Base-by-base conservation (phyloP, 139 green algal species). In the Picochlorum sp. region DNA sequence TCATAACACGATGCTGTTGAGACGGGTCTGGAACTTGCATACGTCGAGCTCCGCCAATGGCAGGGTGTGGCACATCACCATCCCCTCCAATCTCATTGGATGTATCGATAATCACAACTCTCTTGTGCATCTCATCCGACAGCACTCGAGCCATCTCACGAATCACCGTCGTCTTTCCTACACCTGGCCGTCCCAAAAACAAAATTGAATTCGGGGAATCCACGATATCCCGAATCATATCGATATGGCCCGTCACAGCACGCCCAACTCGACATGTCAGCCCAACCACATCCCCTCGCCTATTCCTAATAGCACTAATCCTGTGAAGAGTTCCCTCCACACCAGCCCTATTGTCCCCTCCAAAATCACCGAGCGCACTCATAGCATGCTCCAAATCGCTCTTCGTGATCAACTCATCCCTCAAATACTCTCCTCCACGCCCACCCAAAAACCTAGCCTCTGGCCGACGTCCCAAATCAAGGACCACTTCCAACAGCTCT, bases 231-330 rank as follows among this genome's bases (percentile, higher is more conserved):
- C 80, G 60, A 20, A 98, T 88, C 89, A 98, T 95, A 72, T 92
- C 85, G 6, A 95, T 81, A 69, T 96, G 90, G 30, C 94, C 93
- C 4, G 80, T 89, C 8, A 98, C 87, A 1, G 89, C 92, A 0
- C 93, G 84, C 0, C 93, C 93, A 10, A 96, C 93, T 15, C 93
- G 86, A 68, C 91, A 98, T 1, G 93, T 98, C 58, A 98, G 83
- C 3, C 93, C 93, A 3, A 98, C 84, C 46, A 98, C 82, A 23
- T 69, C 62, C 21, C 87, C 92, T 8, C 78, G 71, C 10, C 93
- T 76, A 74, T 96, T 96, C 50, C 87, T 75, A 34, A 98, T 90
- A 60, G 81, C 77, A n/a, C 58, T 80, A 68, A 94, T 94, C 58
- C 87, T 80, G 64, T 95, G 79, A 67, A 94, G 73, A 44, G 87